A percentile compares a stretch with the other conserved stretches of the same genome.
These are phyloP conservation scores for Stagonosporopsis vannaccii DNA, from an alignment of 2,329 filamentous ascomycete species.

Conservation along the genomic window DNA sequence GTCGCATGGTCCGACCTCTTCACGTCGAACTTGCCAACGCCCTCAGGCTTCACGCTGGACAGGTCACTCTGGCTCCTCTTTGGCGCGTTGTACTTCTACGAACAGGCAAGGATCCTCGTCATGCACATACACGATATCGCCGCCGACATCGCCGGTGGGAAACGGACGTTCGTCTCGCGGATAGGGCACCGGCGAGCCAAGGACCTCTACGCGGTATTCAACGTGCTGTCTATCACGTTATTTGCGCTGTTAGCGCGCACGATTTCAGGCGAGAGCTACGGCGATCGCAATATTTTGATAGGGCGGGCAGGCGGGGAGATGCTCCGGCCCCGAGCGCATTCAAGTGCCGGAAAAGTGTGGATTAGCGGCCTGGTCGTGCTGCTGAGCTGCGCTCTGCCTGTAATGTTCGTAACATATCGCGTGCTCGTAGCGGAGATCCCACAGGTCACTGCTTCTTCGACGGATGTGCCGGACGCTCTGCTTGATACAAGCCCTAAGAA, in stretches of 20 bases:
- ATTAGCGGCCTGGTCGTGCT: conserved; percentile 9
- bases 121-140: conserved; percentile 8
- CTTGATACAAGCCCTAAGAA: not conserved
- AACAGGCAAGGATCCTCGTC: conserved; percentile 10
- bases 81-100: conserved; percentile 9
- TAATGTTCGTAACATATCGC: conserved; percentile 5
- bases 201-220: conserved; percentile 11
- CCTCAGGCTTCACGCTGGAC: conserved; percentile 9
- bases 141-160: conserved; percentile 1
- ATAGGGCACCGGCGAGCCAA: conserved; percentile 10
- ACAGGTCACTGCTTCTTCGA: not conserved
- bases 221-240: conserved; percentile 4
- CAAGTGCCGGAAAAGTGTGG: conserved; percentile 4
- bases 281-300: conserved; percentile 4
- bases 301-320: conserved; percentile 3
- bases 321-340: not conserved
- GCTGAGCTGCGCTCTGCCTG: conserved; percentile 11
- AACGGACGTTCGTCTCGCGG: conserved; percentile 9
- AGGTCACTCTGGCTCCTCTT: conserved; percentile 9
- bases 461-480: not conserved
- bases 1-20: conserved; percentile 10
- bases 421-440: conserved; percentile 7
- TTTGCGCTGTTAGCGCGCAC: conserved; percentile 4
- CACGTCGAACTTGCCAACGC: conserved; percentile 3
- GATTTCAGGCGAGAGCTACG: conserved; percentile 4